Evolutionary conservation across 2,329 filamentous ascomycete species (phyloP).

Genomic region (Aureobasidium sp.): DNA sequence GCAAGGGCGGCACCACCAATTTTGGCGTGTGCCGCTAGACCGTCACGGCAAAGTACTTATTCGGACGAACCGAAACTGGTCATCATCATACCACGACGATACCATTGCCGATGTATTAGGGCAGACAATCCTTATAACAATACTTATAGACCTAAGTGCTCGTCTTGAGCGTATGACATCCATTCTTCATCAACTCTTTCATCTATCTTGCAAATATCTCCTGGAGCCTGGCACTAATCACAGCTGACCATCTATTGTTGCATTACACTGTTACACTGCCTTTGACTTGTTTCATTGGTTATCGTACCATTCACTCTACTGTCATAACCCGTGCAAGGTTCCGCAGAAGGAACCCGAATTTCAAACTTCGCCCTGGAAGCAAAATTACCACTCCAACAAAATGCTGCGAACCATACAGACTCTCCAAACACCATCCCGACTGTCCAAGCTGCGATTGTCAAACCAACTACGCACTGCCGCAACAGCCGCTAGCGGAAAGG

Average conservation of each 20-base stretch:
- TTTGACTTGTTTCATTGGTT: not conserved
- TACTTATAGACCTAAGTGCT: not conserved
- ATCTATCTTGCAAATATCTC: not conserved
- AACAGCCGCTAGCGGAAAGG: slow-evolving; percentile 27
- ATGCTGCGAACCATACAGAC: slow-evolving; percentile 5
- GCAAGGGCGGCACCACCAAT: not conserved
- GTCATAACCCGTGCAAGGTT: not conserved
- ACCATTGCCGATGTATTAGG: not conserved
- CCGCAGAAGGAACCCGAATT: not conserved
- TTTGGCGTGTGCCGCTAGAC: not conserved
- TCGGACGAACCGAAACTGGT: not conserved
- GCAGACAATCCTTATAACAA: not conserved
- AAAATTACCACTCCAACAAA: not conserved
- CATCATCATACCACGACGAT: not conserved
- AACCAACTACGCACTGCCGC: slow-evolving; percentile 16
- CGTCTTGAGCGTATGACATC: not conserved
- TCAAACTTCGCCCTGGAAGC: not conserved
- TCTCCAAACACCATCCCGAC: not conserved
- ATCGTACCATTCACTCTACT: not conserved
- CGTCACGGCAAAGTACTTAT: not conserved
- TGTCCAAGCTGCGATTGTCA: not conserved
- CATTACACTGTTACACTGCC: not conserved
- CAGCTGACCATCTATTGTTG: not conserved
- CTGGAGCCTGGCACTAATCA: not conserved
- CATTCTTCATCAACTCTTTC: not conserved